Conservation (phyloP, 164 flowering plant genomes). For the Piper betle region DNA sequence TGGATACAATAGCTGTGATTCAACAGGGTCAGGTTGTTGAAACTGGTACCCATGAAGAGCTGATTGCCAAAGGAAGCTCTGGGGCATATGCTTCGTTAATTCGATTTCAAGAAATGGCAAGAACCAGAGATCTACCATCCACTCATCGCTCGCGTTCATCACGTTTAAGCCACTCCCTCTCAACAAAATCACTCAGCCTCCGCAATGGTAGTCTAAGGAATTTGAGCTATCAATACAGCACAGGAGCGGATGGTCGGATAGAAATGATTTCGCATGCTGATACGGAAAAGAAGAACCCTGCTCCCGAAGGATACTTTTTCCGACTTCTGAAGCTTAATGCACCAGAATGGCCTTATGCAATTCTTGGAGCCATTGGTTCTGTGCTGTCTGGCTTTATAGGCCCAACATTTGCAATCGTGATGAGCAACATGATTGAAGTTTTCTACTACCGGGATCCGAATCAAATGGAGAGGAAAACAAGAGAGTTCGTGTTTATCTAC, state of each 20-base stretch:
- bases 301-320: conserved; percentile 71
- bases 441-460: conserved; percentile 72
- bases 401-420: conserved; percentile 92
- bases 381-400: conserved; percentile 88
- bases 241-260: conserved; percentile 91
- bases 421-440: conserved; percentile 98
- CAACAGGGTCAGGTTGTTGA: conserved; percentile 94
- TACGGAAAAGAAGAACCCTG: conserved; percentile 62
- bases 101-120: conserved; percentile 83
- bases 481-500: conserved; percentile 80
- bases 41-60: conserved; percentile 87
- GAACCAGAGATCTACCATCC: conserved; percentile 65
- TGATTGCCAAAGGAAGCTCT: conserved; percentile 40
- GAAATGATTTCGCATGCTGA: conserved; percentile 96
- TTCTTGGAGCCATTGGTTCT: conserved; percentile 85
- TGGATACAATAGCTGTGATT: conserved; percentile 76
- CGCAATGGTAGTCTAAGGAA: conserved; percentile 89
- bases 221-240: conserved; percentile 87
- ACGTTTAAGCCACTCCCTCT: conserved; percentile 81
- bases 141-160: conserved; percentile 71
- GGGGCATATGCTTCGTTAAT: conserved; percentile 86
- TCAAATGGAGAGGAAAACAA: conserved; percentile 75
- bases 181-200: conserved; percentile 87
- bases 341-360: conserved; percentile 95
- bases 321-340: conserved; percentile 76